Conservation (phyloP, 768 basidiomycete species). For the Crepidotus variabilis region DNA sequence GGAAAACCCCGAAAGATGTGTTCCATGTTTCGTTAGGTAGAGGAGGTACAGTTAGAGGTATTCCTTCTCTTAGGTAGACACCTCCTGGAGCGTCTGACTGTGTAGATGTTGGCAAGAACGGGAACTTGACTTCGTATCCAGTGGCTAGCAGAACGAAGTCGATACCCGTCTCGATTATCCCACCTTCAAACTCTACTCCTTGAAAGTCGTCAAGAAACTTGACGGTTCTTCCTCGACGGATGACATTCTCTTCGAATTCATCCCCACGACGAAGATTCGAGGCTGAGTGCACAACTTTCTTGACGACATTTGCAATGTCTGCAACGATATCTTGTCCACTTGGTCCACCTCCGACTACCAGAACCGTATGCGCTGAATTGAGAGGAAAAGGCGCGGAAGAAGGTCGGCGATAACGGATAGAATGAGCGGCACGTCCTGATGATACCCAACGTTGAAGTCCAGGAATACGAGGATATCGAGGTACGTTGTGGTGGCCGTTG, state of each 20-base stretch:
- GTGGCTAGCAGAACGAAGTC: slow-evolving; percentile 73
- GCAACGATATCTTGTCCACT: slow-evolving; percentile 66
- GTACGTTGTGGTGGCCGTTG: slow-evolving; percentile 71
- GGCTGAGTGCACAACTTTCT: slow-evolving; percentile 54
- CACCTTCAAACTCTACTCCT: slow-evolving; percentile 61
- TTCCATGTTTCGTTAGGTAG: slow-evolving; percentile 54
- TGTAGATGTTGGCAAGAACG: slow-evolving; percentile 44
- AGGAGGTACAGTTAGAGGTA: slow-evolving; percentile 44
- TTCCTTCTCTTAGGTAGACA: slow-evolving; percentile 23
- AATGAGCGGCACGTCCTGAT: slow-evolving; percentile 52
- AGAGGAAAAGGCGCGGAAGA: slow-evolving; percentile 7
- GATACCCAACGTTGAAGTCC: slow-evolving; percentile 60
- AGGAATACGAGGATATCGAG: slow-evolving; percentile 56
- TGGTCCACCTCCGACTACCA: slow-evolving; percentile 53
- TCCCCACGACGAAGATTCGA: slow-evolving; percentile 39
- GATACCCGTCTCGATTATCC: slow-evolving; percentile 47
- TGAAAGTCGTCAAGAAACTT: slow-evolving; percentile 5
- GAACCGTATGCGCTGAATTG: slow-evolving; percentile 37
- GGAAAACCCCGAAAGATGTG: slow-evolving; percentile 64
- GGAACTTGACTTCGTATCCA: slow-evolving; percentile 64
- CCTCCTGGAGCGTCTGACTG: slow-evolving; percentile 7
- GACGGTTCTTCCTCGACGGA: background rate
- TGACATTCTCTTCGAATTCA: slow-evolving; percentile 12
- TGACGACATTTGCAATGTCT: slow-evolving; percentile 35
- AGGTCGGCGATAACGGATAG: slow-evolving; percentile 65